A percentile compares a stretch with the other conserved stretches of the same genome.
phyloP scores from a whole-genome alignment of 192 early-diverging fungal genomes.

The Backusella liffmaniae region DNA sequence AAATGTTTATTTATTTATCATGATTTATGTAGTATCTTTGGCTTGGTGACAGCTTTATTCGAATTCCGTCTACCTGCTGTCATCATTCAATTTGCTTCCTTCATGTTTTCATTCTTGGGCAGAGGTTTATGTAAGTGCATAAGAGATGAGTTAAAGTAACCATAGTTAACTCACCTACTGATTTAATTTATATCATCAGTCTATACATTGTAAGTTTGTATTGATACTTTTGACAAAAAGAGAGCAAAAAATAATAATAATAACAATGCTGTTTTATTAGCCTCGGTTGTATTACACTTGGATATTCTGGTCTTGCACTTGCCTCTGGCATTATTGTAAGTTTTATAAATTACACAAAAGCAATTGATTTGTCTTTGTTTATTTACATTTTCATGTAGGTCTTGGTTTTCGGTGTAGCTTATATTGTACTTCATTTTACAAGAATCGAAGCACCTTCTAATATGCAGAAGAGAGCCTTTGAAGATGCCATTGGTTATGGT shows the following conservation, averaged over 20 bases:
- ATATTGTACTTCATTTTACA: slow-evolving; percentile 21
- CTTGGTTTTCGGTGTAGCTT: slow-evolving; percentile 25
- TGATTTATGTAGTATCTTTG: slow-evolving; percentile 20
- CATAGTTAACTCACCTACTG: not conserved
- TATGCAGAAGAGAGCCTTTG: slow-evolving; percentile 22
- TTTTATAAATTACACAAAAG: not conserved
- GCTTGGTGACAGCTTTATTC: slow-evolving; percentile 18
- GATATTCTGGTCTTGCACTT: slow-evolving; percentile 12
- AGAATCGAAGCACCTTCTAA: slow-evolving; percentile 27
- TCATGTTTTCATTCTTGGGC: slow-evolving; percentile 34
- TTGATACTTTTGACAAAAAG: not conserved
- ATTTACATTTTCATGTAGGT: not conserved
- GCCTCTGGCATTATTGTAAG: slow-evolving; percentile 35
- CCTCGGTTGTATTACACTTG: slow-evolving; percentile 31
- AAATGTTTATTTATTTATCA: not conserved
- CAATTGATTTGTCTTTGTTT: not conserved
- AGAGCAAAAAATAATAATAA: not conserved
- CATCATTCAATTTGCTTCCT: slow-evolving; percentile 22
- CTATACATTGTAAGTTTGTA: slow-evolving; percentile 29
- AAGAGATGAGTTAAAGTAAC: not conserved
- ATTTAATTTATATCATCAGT: slow-evolving; percentile 17
- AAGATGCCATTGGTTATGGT: slow-evolving; percentile 13
- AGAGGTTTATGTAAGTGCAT: slow-evolving; percentile 28
- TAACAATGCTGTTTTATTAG: not conserved
- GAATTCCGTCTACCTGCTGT: slow-evolving; percentile 24